A percentile compares a stretch with the other conserved stretches of the same genome.
Evolutionary conservation across 1,284 basidiomycete genomes (phyloP).

Genomic region (Golubevia sp.): DNA sequence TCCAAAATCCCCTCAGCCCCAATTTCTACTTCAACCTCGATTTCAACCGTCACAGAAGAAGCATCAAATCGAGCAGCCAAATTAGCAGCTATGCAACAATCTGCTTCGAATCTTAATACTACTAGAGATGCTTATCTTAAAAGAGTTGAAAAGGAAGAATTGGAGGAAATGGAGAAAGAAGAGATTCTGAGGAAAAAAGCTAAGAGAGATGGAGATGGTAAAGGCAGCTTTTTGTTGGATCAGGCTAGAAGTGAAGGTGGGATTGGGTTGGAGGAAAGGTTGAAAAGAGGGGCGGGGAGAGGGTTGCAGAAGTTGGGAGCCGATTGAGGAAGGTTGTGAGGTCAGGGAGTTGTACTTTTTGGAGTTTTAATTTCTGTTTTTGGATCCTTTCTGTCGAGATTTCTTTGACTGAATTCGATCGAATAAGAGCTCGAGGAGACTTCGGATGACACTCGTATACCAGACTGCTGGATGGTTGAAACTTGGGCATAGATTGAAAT

Average conservation of each 20-base stretch:
- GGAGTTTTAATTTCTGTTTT: too few species aligned
- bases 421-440: too few species aligned
- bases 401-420: too few species aligned
- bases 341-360: too few species aligned
- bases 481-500: too few species aligned
- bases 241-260: conserved; percentile 31
- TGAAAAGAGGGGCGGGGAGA: conserved; percentile 17
- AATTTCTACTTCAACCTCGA: background rate
- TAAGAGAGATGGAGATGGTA: conserved; percentile 28
- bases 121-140: conserved; percentile 28
- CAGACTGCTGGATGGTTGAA: too few species aligned
- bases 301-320: background rate
- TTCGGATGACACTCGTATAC: too few species aligned
- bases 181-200: conserved; percentile 21
- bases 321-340: background rate
- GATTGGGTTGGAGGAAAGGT: conserved; percentile 34
- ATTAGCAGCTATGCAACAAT: conserved; percentile 47
- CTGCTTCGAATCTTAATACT: conserved; percentile 33
- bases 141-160: conserved; percentile 35
- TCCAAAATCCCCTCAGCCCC: background rate
- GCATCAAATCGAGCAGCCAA: conserved; percentile 35
- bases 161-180: conserved; percentile 26
- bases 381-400: too few species aligned
- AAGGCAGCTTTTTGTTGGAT: conserved; percentile 38
- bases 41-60: conserved; percentile 8